Base-by-base conservation (phyloP, 1,139 yeast species). In the Pichia sp. region DNA sequence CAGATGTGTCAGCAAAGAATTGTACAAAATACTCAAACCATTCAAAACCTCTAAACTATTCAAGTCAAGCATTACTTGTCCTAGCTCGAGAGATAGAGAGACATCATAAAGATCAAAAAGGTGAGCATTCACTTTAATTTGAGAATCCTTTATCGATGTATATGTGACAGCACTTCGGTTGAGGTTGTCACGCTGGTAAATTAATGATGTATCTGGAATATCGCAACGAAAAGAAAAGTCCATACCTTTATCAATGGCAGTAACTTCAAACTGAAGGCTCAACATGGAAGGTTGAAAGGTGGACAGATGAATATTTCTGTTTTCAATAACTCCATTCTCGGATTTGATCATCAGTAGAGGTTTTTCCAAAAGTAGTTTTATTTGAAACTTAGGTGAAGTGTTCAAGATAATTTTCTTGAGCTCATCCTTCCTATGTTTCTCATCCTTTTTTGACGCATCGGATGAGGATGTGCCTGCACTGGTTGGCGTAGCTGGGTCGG, bases 291-390 rank as follows among this genome's bases (percentile, higher is more conserved):
- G 59, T 13, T 60, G 58, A 4, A 61, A 30, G n/a, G 63, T 54
- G 1, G 60, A 30, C 51, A 66, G 53, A 34, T 65, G 63, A 3
- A 61, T 50, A 26, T 57, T 57, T 15, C 47, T 45, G 11, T 53
- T 54, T 2, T 34, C 29, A 3, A 50, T 38, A 8, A 40, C 19
- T 15, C 54, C 58, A 48, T 49, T 58, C 29, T 53, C 52, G 5
- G 61, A 58, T 55, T 59, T 64, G 5, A 65, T 36, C 8, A 67
- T 53, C 8, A 65, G 8, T 0, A 61, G 57, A 2, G 70, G 70
- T 11, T 62, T 60, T 40, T 67, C 70, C 10, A 67, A 45, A 0
- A 65, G 50, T 1, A 66, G 11, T 44, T 64, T 66, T n/a, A 62
- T 6, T 2, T 61, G 56, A 41, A 59, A 52, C 29, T 52, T 53